Evolutionary conservation across 148 eudicot species (phyloP), one percentile per base, ranked within the genome.

Genomic region (Fagopyrum homotropicum): DNA sequence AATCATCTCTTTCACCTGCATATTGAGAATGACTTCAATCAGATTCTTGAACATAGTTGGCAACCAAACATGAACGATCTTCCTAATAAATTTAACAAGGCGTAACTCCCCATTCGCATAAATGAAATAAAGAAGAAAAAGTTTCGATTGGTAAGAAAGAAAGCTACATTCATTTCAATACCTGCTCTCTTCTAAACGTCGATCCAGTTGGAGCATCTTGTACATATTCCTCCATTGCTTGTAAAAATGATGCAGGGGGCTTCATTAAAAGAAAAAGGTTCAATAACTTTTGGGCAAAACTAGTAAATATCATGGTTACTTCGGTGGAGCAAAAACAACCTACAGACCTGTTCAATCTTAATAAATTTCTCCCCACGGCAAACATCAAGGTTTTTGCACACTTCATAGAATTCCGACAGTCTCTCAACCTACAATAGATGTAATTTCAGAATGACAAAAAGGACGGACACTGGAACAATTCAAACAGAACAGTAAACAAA

Each of bases 181-280:
- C 99, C 94, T 86, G 89, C 81, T 92, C 93, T 83, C 83, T 90
- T 74, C 81, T 86, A 80, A 87, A 86, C 45, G 87, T 82, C 75
- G 97, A 95, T 79, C 86, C 88, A 52, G 92, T 85, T 44, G 97
- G 96, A 78, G 96, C 99, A 74, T 95, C 99, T 79, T 85, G 86
- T 50, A 90, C 97, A 76, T 92, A 95, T 78, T 95, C 97, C 82
- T 95, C 97, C 99, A 95, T 95, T 71, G 99, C 89, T 92, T 90
- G 99, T 63, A 95, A 75, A 85, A 95, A 95, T 81, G 99, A 95
- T 70, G 91, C 92, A 75, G 97, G 96, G 12, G 99, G 97, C 99
- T 95, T 79, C 79, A 89, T 54, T 48, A 72, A 72, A 64, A 73
- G 72, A 30, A 46, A 82, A 76, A 9, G 15, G 17, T 4, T 44